Percentiles rank a stretch among this genome's conserved stretches.
phyloP scores from a whole-genome alignment of 768 basidiomycete species.

The Auricularia sp. region DNA sequence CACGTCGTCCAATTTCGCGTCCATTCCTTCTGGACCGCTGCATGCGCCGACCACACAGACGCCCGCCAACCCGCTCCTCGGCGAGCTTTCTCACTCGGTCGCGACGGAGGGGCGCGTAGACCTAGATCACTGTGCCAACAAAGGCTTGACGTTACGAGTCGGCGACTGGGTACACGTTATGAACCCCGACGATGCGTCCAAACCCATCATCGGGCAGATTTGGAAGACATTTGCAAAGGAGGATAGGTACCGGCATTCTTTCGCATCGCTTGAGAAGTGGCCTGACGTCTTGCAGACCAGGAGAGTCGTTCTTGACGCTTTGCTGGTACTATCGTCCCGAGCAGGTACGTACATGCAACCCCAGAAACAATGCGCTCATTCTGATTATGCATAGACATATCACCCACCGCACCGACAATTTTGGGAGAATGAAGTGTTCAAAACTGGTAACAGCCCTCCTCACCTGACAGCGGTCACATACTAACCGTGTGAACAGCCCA shows the following conservation, averaged over 20 bases:
- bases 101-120: slow-evolving; percentile 65
- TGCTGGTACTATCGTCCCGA: slow-evolving; percentile 92
- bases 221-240: slow-evolving; percentile 43
- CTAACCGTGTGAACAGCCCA: slow-evolving; percentile 39
- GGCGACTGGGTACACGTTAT: slow-evolving; percentile 88
- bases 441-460: slow-evolving; percentile 53
- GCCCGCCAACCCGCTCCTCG: slow-evolving; percentile 39
- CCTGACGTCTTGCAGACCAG: slow-evolving; percentile 47
- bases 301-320: slow-evolving; percentile 53
- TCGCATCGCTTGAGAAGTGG: background rate
- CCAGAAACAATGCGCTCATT: slow-evolving; percentile 1
- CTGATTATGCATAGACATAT: slow-evolving; percentile 46
- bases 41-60: slow-evolving; percentile 22
- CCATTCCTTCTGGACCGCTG: slow-evolving; percentile 63
- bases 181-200: slow-evolving; percentile 80
- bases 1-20: slow-evolving; percentile 61
- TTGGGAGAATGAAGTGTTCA: slow-evolving; percentile 88
- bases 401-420: slow-evolving; percentile 72
- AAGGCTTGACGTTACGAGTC: slow-evolving; percentile 60
- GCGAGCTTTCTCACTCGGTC: slow-evolving; percentile 62
- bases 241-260: slow-evolving; percentile 5
- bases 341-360: slow-evolving; percentile 24
- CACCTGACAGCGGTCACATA: slow-evolving; percentile 8
- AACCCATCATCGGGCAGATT: slow-evolving; percentile 83
- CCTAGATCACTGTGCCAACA: slow-evolving; percentile 67